Conservation (phyloP, 768 basidiomycete species). For the Pisolithus orientalis region DNA sequence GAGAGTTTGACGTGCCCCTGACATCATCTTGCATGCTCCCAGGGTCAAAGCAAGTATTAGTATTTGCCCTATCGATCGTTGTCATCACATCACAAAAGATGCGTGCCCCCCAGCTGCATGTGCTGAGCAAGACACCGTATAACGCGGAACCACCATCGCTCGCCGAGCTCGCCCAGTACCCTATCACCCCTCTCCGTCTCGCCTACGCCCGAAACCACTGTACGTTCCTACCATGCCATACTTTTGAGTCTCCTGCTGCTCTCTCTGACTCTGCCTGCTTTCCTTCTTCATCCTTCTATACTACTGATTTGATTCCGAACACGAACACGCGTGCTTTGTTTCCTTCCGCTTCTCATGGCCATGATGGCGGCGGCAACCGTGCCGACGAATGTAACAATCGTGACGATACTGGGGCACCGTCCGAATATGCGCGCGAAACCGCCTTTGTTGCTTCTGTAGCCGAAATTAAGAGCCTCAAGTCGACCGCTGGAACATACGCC, state of each 20-base stretch:
- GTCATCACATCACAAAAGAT: slow-evolving; percentile 5
- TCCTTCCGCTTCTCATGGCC: slow-evolving; percentile 26
- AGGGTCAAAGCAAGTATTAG: background rate
- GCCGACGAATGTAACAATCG: background rate
- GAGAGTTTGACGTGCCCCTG: background rate
- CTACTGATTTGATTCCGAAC: slow-evolving; percentile 6
- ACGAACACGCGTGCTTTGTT: background rate
- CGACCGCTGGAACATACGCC: slow-evolving; percentile 15
- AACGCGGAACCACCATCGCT: slow-evolving; percentile 67
- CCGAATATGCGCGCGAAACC: background rate
- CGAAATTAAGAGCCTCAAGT: slow-evolving; percentile 18
- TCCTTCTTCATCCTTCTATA: background rate
- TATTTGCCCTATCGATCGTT: background rate
- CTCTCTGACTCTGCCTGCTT: background rate
- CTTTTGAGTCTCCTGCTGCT: background rate
- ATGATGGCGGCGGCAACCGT: background rate
- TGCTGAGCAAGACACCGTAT: slow-evolving; percentile 41
- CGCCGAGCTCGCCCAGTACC: slow-evolving; percentile 39
- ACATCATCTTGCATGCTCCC: background rate
- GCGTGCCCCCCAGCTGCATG: slow-evolving; percentile 13
- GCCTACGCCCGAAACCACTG: slow-evolving; percentile 72
- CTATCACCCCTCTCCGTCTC: slow-evolving; percentile 56
- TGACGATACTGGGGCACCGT: too few species aligned
- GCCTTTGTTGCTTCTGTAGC: slow-evolving; percentile 14
- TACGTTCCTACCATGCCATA: slow-evolving; percentile 33